Evolutionary conservation across 345 rosid species (phyloP), one percentile per base, ranked within the genome.

Genomic region (Pistacia vera): DNA sequence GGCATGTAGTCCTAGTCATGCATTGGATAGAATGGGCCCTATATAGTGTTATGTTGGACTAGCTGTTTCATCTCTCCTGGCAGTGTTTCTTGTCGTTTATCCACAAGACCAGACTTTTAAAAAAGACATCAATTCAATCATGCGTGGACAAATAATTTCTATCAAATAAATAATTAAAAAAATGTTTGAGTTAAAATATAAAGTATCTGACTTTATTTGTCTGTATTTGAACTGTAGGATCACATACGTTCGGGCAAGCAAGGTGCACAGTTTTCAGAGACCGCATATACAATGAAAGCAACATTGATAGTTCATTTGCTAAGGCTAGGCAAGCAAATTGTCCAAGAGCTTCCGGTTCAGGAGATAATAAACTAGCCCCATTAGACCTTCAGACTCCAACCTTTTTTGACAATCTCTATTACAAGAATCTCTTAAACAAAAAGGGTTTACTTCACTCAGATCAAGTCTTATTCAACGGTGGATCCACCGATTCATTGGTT

Each of bases 201-300:
- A 14, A 54, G 18, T 13, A 13, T 2, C 18, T 14, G 3, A 49
- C 2, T 52, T 52, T 0, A 11, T 51, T 51, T 51, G 12, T 51
- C 55, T 51, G 17, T 51, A 51, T 16, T 14, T 54, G 4, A 14
- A 54, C 11, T 13, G 1, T 54, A 83, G 86, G 88, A 5, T 83
- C 87, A 0, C 92, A 89, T 78, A 89, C 91, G 13, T 82, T 88
- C 28, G 92, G 92, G 28, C 80, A 79, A 68, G 91, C 90, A 5
- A 81, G 82, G 66, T 90, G 95, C 48, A 2, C 33, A n/a, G 38
- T 66, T 0, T 90, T 90, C 59, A 82, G 87, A 14, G 35, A 22
- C n/a, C 73, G 90, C 44, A 82, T 89, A 36, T 89, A 90, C 85
- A 86, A 81, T 9, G 87, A 78, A 66, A 86, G 66, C 46, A 84